These are phyloP conservation scores for Sisymbrium irio DNA, from an alignment of 345 rosid genomes.

Conservation along the genomic window DNA sequence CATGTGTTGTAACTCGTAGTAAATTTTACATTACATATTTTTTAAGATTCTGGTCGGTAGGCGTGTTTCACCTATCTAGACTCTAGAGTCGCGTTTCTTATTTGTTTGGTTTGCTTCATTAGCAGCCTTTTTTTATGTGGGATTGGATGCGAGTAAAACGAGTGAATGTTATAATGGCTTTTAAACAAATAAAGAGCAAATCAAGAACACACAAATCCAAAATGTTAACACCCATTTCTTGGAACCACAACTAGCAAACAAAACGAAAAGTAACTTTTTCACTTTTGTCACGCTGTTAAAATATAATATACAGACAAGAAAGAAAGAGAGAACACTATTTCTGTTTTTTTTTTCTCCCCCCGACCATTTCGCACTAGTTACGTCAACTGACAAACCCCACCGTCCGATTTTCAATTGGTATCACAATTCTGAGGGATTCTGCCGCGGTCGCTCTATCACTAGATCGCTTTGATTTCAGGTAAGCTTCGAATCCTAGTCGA, in stretches of 20 bases:
- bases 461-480: slow-evolving; percentile 2
- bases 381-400: not conserved
- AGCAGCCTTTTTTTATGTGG: not conserved
- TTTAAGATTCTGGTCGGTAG: not conserved
- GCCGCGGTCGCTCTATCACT: not conserved
- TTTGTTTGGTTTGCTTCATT: slow-evolving; percentile 16
- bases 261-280: too few species aligned
- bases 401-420: not conserved
- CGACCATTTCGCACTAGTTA: not conserved
- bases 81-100: not conserved
- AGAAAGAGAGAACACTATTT: not conserved
- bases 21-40: not conserved
- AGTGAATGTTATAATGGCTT: not conserved
- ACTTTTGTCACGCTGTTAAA: not conserved
- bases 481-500: not conserved
- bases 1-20: slow-evolving; percentile 55
- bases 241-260: too few species aligned
- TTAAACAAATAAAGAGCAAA: not conserved
- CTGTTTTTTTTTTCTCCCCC: not conserved
- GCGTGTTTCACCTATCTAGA: not conserved
- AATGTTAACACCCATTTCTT: not conserved
- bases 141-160: not conserved
- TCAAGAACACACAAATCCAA: not conserved
- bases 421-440: not conserved
- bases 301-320: not conserved